phyloP scores from a whole-genome alignment of 495 filamentous ascomycete genomes.

The Sabuloglossum arenarium region DNA sequence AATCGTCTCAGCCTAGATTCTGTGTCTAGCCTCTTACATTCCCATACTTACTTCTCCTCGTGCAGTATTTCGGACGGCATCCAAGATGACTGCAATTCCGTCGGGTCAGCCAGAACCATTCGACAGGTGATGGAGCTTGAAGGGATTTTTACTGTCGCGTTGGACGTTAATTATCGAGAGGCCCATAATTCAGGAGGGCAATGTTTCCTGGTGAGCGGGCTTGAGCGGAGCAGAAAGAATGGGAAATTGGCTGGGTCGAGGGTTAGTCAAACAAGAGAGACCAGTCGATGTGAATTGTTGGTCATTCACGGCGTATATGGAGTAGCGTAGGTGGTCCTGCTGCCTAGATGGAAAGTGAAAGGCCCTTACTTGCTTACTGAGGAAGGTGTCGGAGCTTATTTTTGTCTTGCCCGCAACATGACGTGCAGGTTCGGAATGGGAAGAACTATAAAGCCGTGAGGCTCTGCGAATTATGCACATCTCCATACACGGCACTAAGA shows the following conservation, averaged over 20 bases:
- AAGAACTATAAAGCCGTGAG: not conserved
- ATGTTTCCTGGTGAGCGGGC: not conserved
- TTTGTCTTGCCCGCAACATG: not conserved
- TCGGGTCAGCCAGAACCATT: not conserved
- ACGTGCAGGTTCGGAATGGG: not conserved
- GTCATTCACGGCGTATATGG: not conserved
- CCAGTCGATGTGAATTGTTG: not conserved
- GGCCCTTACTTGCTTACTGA: not conserved
- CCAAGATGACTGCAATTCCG: conserved; percentile 30
- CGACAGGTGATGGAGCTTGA: conserved; percentile 4
- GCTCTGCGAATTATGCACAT: not conserved
- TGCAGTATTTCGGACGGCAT: conserved; percentile 34
- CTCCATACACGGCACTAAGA: not conserved
- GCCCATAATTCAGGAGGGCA: conserved; percentile 1
- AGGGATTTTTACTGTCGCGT: conserved; percentile 4
- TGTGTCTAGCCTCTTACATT: not conserved
- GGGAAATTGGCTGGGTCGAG: no score
- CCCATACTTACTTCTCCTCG: conserved; percentile 31
- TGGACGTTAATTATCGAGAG: conserved; percentile 5
- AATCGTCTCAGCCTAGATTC: not conserved
- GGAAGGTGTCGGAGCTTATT: not conserved
- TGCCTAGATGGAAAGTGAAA: not conserved
- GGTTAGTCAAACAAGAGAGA: not conserved
- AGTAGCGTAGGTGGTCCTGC: conserved; percentile 8
- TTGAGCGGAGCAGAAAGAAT: not conserved